A percentile compares a stretch with the other conserved stretches of the same genome.
Evolutionary conservation across 352 stramenopile genomes (phyloP).

Genomic region (Blastocystis sp.): DNA sequence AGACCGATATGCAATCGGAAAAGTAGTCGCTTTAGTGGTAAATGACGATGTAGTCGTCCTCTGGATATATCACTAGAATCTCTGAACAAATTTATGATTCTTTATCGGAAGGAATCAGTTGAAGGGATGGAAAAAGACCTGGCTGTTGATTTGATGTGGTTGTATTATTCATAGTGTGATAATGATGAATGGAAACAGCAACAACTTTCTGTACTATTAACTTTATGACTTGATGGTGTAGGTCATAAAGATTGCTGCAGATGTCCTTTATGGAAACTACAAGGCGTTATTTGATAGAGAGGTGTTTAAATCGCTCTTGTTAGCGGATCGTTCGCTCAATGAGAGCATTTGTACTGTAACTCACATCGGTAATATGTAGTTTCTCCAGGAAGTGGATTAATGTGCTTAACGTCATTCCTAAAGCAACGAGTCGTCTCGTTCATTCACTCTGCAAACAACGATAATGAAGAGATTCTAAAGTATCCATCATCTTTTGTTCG

Average conservation of each 20-base stretch:
- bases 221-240: neutral
- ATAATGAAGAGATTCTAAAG: constrained; percentile 12
- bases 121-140: neutral
- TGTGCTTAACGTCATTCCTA: neutral
- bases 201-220: constrained; percentile 18
- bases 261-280: constrained; percentile 42
- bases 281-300: constrained; percentile 7
- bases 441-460: constrained; percentile 31
- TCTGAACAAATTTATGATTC: constrained; percentile 39
- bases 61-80: constrained; percentile 24
- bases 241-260: neutral
- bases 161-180: constrained; percentile 38
- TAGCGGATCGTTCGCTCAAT: constrained; percentile 2
- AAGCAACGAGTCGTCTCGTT: neutral
- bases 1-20: neutral
- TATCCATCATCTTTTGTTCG: neutral
- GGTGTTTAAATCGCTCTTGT: constrained; percentile 1
- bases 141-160: neutral
- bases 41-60: neutral
- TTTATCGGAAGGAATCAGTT: constrained; percentile 24
- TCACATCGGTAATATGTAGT: neutral
- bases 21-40: neutral
- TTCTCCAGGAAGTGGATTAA: neutral
- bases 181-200: constrained; percentile 51
- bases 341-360: constrained; percentile 13